phyloP scores from a whole-genome alignment of 2,329 filamentous ascomycete genomes.

The Madurella mycetomatis region DNA sequence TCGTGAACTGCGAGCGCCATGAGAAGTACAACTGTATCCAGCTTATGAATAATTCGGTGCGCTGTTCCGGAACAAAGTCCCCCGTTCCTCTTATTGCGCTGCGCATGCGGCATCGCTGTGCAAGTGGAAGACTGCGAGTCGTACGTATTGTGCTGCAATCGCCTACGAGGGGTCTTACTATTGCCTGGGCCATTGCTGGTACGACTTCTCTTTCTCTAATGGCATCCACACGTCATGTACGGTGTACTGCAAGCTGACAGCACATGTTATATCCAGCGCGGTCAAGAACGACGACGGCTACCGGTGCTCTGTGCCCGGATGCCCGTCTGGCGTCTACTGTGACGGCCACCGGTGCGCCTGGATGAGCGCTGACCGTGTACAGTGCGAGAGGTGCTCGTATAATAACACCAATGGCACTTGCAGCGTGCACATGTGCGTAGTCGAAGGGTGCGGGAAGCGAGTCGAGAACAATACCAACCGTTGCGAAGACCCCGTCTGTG shows the following conservation, averaged over 20 bases:
- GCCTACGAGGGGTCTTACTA: background rate
- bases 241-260: background rate
- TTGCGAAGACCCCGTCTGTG: constrained; percentile 1
- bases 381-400: background rate
- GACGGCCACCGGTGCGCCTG: constrained; percentile 1
- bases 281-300: background rate
- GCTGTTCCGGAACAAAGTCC: background rate
- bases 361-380: background rate
- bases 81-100: background rate
- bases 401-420: background rate
- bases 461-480: background rate
- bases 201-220: background rate
- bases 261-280: background rate
- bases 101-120: constrained; percentile 1
- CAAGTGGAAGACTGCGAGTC: background rate
- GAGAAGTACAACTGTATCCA: constrained; percentile 6
- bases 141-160: background rate
- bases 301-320: background rate
- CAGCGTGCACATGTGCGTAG: background rate
- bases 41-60: background rate
- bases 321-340: background rate
- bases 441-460: background rate
- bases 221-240: too few relatives aligned
- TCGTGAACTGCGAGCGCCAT: constrained; percentile 1
- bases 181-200: constrained; percentile 4